phyloP scores from a whole-genome alignment of 768 basidiomycete genomes.

The Hericium coralloides region DNA sequence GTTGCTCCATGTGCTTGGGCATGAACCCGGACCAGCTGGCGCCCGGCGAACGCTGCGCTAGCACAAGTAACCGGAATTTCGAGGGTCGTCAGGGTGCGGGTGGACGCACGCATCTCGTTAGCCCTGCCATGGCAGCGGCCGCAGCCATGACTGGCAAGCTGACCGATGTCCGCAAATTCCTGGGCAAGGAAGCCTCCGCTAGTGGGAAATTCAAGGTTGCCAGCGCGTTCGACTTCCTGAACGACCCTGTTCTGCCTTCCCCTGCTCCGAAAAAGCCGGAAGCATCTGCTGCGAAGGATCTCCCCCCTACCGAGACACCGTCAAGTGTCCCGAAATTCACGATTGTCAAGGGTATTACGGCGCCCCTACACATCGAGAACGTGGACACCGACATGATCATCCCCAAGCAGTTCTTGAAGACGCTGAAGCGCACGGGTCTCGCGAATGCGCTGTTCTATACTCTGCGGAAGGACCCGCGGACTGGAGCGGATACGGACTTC shows the following conservation, averaged over 20 bases:
- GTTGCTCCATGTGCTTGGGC: slow-evolving; percentile 64
- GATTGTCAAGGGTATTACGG: slow-evolving; percentile 41
- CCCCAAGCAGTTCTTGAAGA: slow-evolving; percentile 60
- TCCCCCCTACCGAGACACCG: slow-evolving; percentile 21
- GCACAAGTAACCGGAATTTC: slow-evolving; percentile 60
- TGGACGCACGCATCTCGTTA: slow-evolving; percentile 54
- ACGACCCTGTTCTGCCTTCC: slow-evolving; percentile 41
- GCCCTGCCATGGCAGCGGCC: slow-evolving; percentile 62
- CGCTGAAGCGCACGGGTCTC: slow-evolving; percentile 54
- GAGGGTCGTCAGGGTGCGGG: slow-evolving; percentile 56
- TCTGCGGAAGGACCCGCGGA: slow-evolving; percentile 39
- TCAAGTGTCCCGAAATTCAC: slow-evolving; percentile 34
- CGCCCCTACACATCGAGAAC: slow-evolving; percentile 45
- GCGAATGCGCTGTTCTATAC: slow-evolving; percentile 50
- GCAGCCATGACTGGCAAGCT: slow-evolving; percentile 52
- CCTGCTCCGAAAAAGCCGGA: slow-evolving; percentile 23
- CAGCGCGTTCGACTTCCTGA: slow-evolving; percentile 69
- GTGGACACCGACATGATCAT: slow-evolving; percentile 64
- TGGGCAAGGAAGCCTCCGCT: slow-evolving; percentile 24
- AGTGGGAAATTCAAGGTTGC: slow-evolving; percentile 55
- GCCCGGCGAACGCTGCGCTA: slow-evolving; percentile 50
- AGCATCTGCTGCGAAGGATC: slow-evolving; percentile 12
- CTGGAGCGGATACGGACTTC: slow-evolving; percentile 48
- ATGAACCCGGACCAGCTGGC: slow-evolving; percentile 64
- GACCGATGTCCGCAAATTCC: slow-evolving; percentile 48